These are phyloP conservation scores for Cladosporium sp. DNA, from an alignment of 2,329 filamentous ascomycete species.

Conservation along the genomic window DNA sequence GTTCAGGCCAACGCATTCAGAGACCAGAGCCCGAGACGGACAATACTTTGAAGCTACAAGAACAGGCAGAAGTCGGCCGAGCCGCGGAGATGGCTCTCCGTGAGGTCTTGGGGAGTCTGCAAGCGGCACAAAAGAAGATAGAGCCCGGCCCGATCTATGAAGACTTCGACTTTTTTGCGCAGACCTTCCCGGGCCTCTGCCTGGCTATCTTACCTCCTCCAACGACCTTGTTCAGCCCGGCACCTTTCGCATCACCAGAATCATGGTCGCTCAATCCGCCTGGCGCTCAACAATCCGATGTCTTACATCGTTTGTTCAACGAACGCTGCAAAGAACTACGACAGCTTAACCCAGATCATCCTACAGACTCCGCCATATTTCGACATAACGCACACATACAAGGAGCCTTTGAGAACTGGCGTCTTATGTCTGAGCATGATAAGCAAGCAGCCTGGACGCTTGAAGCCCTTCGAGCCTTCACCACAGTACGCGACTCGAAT, in stretches of 20 bases:
- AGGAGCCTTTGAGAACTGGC: constrained; percentile 74
- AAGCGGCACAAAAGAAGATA: constrained; percentile 65
- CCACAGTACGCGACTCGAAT: constrained; percentile 34
- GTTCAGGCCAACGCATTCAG: constrained; percentile 18
- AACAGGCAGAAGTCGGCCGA: constrained; percentile 70
- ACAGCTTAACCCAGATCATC: constrained; percentile 18
- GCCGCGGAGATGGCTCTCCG: constrained; percentile 79
- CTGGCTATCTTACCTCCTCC: constrained; percentile 75
- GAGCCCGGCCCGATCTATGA: constrained; percentile 46
- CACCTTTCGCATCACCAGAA: constrained; percentile 67
- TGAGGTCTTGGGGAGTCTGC: constrained; percentile 73
- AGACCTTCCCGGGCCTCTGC: constrained; percentile 80
- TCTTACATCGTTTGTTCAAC: constrained; percentile 42
- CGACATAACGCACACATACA: constrained; percentile 69
- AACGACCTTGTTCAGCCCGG: constrained; percentile 73
- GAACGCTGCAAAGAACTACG: constrained; percentile 30
- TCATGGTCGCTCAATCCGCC: constrained; percentile 80
- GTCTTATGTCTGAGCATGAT: constrained; percentile 49
- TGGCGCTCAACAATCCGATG: constrained; percentile 64
- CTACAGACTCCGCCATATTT: constrained; percentile 56
- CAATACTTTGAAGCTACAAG: constrained; percentile 33
- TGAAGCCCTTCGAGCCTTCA: constrained; percentile 41
- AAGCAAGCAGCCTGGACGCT: constrained; percentile 41
- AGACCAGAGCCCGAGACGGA: constrained; percentile 48
- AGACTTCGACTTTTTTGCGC: constrained; percentile 73